Evolutionary conservation across 495 filamentous ascomycete species (phyloP).

Genomic region (Penicillium antarcticum): DNA sequence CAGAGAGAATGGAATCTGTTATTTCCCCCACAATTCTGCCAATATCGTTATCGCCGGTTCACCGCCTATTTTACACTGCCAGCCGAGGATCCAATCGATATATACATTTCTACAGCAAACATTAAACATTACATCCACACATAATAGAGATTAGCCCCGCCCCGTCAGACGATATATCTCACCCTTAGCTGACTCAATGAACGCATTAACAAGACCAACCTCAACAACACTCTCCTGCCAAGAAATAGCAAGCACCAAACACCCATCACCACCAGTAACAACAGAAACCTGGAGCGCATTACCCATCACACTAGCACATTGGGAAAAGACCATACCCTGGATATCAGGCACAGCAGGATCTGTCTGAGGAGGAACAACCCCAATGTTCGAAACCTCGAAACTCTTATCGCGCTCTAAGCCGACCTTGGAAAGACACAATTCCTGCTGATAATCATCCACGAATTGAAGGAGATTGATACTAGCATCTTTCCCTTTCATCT

Average conservation of each 20-base stretch:
- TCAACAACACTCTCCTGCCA: conserved; percentile 42
- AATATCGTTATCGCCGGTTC: conserved; percentile 14
- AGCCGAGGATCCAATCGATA: no score
- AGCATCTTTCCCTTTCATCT: conserved; percentile 30
- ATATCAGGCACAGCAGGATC: conserved; percentile 23
- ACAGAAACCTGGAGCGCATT: conserved; percentile 35
- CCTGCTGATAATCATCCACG: conserved; percentile 27
- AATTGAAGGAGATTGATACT: conserved; percentile 36
- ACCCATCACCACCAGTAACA: conserved; percentile 38
- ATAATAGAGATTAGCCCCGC: not conserved
- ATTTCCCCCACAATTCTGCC: conserved; percentile 31
- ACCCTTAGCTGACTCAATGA: conserved; percentile 19
- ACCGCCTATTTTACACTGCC: conserved; percentile 17
- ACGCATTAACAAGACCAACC: conserved; percentile 14
- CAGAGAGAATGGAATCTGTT: conserved; percentile 1
- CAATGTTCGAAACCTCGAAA: conserved; percentile 48
- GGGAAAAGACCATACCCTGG: conserved; percentile 40
- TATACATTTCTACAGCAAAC: not conserved
- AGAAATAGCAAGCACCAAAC: conserved; percentile 29
- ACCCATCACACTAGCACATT: conserved; percentile 42
- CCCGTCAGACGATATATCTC: conserved; percentile 14
- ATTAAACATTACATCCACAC: conserved; percentile 5
- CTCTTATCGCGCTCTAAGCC: conserved; percentile 29
- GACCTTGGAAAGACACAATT: conserved; percentile 29
- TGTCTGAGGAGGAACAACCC: conserved; percentile 24